phyloP scores from a whole-genome alignment of 345 rosid genomes.

The Erucastrum elatum region DNA sequence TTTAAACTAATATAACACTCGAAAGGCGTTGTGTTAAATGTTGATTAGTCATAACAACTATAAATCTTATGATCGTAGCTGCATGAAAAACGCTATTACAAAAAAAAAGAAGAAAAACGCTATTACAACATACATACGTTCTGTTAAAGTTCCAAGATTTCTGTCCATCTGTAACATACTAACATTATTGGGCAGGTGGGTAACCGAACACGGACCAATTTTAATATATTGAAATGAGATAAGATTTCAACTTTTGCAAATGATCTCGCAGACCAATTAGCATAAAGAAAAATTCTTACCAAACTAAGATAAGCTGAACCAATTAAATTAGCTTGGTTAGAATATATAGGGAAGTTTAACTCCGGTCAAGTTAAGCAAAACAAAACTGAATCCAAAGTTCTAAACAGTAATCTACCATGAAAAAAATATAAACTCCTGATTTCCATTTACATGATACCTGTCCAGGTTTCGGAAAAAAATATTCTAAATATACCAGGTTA shows the following conservation, averaged over 20 bases:
- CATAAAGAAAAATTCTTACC: neutral
- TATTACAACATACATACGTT: constrained; percentile 2
- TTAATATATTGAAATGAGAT: constrained; percentile 4
- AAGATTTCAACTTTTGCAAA: neutral
- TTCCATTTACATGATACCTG: neutral
- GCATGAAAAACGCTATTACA: constrained; percentile 4
- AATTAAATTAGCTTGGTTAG: neutral
- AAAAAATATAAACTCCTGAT: neutral
- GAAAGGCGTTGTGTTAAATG: too few species aligned
- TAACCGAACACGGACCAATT: constrained; percentile 27
- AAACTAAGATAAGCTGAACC: neutral
- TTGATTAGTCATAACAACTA: neutral
- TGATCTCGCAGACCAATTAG: neutral
- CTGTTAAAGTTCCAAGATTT: neutral
- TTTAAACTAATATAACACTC: too few species aligned
- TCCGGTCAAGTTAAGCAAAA: constrained; percentile 1
- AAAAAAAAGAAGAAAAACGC: neutral
- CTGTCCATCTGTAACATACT: neutral
- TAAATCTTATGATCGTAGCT: neutral
- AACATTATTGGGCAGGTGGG: constrained; percentile 12
- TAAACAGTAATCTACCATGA: neutral
- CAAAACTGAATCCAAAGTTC: neutral
- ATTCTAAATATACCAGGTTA: neutral
- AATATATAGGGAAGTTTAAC: neutral
- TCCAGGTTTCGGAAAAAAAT: neutral